Evolutionary conservation across 768 basidiomycete species (phyloP).

Genomic region (Phanerochaete sordida): DNA sequence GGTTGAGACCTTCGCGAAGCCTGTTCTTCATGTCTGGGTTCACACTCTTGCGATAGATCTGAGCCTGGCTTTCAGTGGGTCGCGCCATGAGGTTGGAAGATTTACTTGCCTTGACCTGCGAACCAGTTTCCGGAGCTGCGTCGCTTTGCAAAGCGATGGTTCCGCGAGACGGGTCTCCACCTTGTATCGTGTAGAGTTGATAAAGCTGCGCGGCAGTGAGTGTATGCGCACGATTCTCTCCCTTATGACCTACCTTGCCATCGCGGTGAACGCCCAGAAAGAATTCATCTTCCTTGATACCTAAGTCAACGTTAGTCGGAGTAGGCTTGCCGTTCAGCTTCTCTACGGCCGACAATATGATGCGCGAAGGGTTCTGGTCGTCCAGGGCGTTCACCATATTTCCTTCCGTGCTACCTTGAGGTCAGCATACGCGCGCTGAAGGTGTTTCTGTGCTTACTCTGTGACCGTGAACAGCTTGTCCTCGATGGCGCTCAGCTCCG

Average conservation of each 20-base stretch:
- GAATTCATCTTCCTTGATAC: constrained; percentile 51
- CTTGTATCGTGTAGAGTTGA: constrained; percentile 55
- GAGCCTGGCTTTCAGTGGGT: background rate
- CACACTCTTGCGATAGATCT: constrained; percentile 9
- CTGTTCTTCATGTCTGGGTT: background rate
- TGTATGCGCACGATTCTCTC: background rate
- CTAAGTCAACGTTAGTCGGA: constrained; percentile 20
- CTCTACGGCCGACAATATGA: constrained; percentile 52
- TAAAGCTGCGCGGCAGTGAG: constrained; percentile 29
- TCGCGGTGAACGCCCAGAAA: constrained; percentile 44
- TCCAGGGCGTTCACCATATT: constrained; percentile 66
- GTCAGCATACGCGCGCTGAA: background rate
- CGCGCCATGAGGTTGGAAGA: no score
- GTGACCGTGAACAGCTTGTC: constrained; percentile 46
- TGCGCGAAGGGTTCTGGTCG: constrained; percentile 52
- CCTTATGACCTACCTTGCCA: constrained; percentile 17
- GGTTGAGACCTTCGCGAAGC: background rate
- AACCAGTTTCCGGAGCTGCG: constrained; percentile 47
- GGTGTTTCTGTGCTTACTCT: constrained; percentile 32
- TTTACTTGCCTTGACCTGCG: constrained; percentile 46
- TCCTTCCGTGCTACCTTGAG: constrained; percentile 56
- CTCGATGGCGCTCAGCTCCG: constrained; percentile 42
- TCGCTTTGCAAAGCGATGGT: constrained; percentile 56
- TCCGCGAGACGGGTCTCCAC: constrained; percentile 72
- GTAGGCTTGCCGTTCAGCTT: constrained; percentile 13